phyloP scores from a whole-genome alignment of 2,329 filamentous ascomycete genomes.

The Apiospora kogelbergensis region DNA sequence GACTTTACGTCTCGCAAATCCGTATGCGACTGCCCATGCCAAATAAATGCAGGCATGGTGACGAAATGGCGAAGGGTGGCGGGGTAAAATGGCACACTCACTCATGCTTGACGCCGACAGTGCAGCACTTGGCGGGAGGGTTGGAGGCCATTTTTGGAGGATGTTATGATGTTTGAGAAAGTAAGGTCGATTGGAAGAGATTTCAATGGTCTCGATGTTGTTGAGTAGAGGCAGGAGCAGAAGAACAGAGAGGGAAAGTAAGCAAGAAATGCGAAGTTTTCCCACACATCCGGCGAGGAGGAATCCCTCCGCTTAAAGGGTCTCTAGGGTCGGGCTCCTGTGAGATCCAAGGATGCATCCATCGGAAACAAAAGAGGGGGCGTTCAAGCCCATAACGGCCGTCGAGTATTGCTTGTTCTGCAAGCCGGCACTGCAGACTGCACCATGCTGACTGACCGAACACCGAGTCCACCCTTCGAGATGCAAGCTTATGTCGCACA shows the following conservation, averaged over 20 bases:
- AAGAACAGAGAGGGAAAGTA: not conserved
- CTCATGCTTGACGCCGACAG: slow-evolving; percentile 52
- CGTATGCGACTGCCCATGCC: not conserved
- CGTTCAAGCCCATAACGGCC: not conserved
- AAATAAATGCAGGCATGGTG: not conserved
- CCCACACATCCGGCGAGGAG: slow-evolving; percentile 8
- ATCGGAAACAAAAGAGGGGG: slow-evolving; percentile 3
- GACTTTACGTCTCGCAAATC: too few relatives aligned
- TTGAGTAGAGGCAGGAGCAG: not conserved
- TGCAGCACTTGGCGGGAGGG: slow-evolving; percentile 53
- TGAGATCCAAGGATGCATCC: slow-evolving; percentile 5
- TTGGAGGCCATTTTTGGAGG: slow-evolving; percentile 49
- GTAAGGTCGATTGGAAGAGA: not conserved
- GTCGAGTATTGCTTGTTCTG: not conserved
- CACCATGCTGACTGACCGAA: not conserved
- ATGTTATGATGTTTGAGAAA: not conserved
- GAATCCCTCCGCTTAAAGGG: slow-evolving; percentile 4
- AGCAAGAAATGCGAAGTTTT: not conserved
- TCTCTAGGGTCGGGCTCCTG: not conserved
- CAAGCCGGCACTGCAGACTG: not conserved
- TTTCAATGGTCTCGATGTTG: not conserved
- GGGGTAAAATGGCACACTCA: slow-evolving; percentile 33
- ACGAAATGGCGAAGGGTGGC: slow-evolving; percentile 7
- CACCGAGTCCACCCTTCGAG: not conserved
- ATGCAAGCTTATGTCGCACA: not conserved